Evolutionary conservation across 805 yeast species (phyloP).

Genomic region (Metschnikowia corniflorae): DNA sequence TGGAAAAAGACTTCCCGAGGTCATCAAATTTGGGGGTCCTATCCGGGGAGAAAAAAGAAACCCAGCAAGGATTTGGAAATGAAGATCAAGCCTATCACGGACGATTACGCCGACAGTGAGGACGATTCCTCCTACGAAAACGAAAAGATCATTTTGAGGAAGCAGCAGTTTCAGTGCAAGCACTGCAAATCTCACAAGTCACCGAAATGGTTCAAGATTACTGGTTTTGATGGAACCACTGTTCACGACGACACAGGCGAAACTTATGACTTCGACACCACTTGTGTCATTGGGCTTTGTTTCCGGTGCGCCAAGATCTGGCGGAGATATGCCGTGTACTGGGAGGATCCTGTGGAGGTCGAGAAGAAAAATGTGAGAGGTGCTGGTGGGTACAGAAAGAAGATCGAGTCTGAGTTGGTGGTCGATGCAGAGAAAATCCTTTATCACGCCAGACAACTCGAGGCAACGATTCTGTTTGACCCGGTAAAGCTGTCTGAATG

Average conservation of each 20-base stretch:
- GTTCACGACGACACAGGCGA: slow-evolving; percentile 28
- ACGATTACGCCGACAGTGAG: slow-evolving; percentile 55
- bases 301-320: slow-evolving; percentile 84
- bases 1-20: slow-evolving; percentile 90
- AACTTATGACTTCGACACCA: slow-evolving; percentile 12
- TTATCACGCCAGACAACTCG: slow-evolving; percentile 42
- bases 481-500: slow-evolving; percentile 3
- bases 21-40: slow-evolving; percentile 76
- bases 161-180: slow-evolving; percentile 57
- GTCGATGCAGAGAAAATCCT: slow-evolving; percentile 58
- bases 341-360: slow-evolving; percentile 79
- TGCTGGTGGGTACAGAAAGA: slow-evolving; percentile 54
- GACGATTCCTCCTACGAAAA: slow-evolving; percentile 73
- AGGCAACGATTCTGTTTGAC: slow-evolving; percentile 24
- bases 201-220: slow-evolving; percentile 64
- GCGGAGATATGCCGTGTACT: slow-evolving; percentile 82
- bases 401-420: slow-evolving; percentile 62
- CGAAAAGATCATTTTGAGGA: slow-evolving; percentile 41
- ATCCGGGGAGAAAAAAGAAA: slow-evolving; percentile 67
- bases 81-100: slow-evolving; percentile 22
- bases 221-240: slow-evolving; percentile 50
- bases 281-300: slow-evolving; percentile 62
- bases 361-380: slow-evolving; percentile 44
- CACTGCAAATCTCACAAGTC: slow-evolving; percentile 62
- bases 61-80: slow-evolving; percentile 20